Evolutionary conservation across 768 basidiomycete species (phyloP).

Genomic region (Pleurotus platypus): DNA sequence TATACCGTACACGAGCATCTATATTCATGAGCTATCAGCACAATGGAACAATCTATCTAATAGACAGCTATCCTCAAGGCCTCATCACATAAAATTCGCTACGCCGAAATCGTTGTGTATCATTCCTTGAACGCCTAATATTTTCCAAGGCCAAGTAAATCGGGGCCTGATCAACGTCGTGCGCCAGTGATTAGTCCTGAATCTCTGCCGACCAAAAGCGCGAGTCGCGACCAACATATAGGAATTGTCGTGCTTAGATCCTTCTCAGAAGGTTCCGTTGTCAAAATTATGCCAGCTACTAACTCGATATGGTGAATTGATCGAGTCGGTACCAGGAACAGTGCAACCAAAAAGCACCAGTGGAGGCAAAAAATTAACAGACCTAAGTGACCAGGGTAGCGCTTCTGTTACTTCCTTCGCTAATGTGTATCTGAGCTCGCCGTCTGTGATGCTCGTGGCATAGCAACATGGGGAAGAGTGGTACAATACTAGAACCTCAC

Average conservation of each 20-base stretch:
- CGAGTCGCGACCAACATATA: neutral
- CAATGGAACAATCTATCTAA: neutral
- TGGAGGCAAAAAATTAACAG: conserved; percentile 2
- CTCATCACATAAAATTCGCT: too few species aligned
- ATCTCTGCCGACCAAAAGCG: too few species aligned
- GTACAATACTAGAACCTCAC: too few species aligned
- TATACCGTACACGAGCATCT: too few species aligned
- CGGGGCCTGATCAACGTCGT: too few species aligned
- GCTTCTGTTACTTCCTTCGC: neutral
- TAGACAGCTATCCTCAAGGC: neutral
- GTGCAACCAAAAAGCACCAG: conserved; percentile 13
- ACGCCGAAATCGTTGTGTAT: too few species aligned
- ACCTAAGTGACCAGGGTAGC: neutral
- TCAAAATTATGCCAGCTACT: neutral
- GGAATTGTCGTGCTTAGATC: too few species aligned
- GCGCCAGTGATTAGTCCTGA: too few species aligned
- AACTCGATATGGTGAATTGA: conserved; percentile 13
- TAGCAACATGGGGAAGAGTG: neutral
- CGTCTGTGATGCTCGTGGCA: neutral
- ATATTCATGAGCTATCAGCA: neutral
- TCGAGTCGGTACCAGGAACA: conserved; percentile 16
- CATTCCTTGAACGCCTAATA: too few species aligned
- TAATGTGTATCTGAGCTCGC: neutral
- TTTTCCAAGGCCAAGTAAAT: too few species aligned
- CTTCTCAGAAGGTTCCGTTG: conserved; percentile 5